Evolutionary conservation across 306 rosid genomes (phyloP).

Genomic region (Leucaena leucocephala): DNA sequence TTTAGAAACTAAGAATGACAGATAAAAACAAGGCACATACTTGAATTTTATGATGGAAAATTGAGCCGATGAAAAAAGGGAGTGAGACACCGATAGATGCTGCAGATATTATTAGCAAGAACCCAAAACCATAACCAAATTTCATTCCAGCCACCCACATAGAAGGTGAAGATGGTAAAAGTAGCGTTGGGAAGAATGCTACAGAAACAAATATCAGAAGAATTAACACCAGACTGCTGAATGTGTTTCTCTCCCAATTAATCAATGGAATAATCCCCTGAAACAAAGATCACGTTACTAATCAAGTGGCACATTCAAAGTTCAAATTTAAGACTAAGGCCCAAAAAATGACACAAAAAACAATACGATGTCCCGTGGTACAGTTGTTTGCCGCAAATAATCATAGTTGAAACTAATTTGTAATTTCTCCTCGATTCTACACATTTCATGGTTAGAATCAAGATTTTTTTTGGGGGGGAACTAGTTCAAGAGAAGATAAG

Average conservation of each 20-base stretch:
- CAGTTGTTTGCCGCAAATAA: neutral
- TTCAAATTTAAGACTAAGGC: neutral
- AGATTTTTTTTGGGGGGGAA: neutral
- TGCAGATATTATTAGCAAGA: constrained; percentile 77
- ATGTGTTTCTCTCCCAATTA: constrained; percentile 78
- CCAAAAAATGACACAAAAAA: neutral
- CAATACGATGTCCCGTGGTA: neutral
- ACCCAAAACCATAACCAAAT: constrained; percentile 94
- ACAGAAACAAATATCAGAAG: constrained; percentile 79
- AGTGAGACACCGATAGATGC: constrained; percentile 85
- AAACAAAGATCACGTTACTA: constrained; percentile 28
- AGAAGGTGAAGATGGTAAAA: constrained; percentile 92
- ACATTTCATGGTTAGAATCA: neutral
- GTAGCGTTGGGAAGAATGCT: constrained; percentile 76
- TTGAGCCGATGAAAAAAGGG: constrained; percentile 77
- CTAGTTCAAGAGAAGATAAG: neutral
- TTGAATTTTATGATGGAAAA: constrained; percentile 78
- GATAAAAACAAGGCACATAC: constrained; percentile 44
- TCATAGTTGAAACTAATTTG: neutral
- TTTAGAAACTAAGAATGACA: constrained; percentile 15
- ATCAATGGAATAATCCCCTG: constrained; percentile 89
- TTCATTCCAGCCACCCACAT: constrained; percentile 99
- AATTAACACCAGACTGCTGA: constrained; percentile 76
- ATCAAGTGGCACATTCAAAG: constrained; percentile 2
- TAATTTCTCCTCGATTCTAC: neutral